Base-by-base conservation (phyloP, 2,329 filamentous ascomycete species). In the Aspergillus pseudoglaucus region DNA sequence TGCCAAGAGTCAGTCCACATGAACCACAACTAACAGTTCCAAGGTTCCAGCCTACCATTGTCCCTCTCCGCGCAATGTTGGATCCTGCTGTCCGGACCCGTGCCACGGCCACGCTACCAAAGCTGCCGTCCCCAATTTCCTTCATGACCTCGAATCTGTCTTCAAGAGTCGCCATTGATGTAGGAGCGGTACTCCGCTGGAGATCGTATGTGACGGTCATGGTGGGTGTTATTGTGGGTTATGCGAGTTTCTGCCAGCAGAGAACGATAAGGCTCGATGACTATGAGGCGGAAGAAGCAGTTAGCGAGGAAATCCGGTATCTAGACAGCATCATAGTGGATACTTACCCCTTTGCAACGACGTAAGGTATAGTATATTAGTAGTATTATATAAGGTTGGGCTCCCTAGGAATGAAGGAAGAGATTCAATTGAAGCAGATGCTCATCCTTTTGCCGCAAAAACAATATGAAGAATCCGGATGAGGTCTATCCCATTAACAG, bases 71-170 rank as follows among this genome's bases (percentile, higher is more conserved):
- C 61, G 91, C 91, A 55, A 95, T 82, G 66, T 83, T 87, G 59
- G 90, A 85, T 64, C 93, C 93, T 54, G 90, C 91, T 58, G 87
- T 90, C 63, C 93, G 84, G 56, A 95, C 90, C 68, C 93, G 83
- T 59, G 91, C 93, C 53, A 98, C 79, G 50, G 88, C 87, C 55
- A 98, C 93, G 65, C 90, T 97, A 50, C 93, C 93, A 67, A 98
- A 98, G 74, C 93, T 97, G 58, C 93, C 93, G 82, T 98, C 93
- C 44, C 93, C 93, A 67, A 98, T 94, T 64, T 98, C 93, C 73
- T 97, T 98, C 66, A 98, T 75, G 47, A 98, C 84, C 71, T 98
- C 91, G 67, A 96, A 98, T 59, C 90, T 84, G 66, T 98, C 93
- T 67, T 96, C 90, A 46, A 98, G 82, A 51, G 76, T 70, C 18